Evolutionary conservation across 192 early-diverging fungal species (phyloP).

Genomic region (Podila minutissima): DNA sequence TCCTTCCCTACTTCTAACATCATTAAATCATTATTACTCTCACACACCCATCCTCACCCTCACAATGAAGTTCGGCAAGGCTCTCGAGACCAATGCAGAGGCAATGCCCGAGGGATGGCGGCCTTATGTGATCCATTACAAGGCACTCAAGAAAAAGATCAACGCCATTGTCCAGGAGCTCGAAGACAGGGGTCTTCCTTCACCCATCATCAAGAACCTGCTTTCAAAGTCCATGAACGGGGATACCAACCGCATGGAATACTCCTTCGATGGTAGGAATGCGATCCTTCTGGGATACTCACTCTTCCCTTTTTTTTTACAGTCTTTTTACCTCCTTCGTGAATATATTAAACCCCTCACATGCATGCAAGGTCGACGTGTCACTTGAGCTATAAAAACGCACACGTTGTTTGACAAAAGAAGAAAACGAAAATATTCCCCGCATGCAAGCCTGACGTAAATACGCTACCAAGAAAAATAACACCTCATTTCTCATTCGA

Average conservation of each 20-base stretch:
- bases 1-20: neutral
- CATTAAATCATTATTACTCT: neutral
- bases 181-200: slow-evolving; percentile 58
- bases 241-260: slow-evolving; percentile 43
- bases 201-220: slow-evolving; percentile 33
- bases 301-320: neutral
- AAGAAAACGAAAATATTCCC: no score
- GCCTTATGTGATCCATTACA: slow-evolving; percentile 81
- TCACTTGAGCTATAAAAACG: no score
- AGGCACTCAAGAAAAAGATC: slow-evolving; percentile 77
- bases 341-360: neutral
- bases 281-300: neutral
- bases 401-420: no score
- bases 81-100: slow-evolving; percentile 71
- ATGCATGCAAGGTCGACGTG: no score
- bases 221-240: slow-evolving; percentile 28
- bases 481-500: neutral
- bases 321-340: neutral
- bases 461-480: neutral
- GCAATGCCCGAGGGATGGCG: slow-evolving; percentile 77
- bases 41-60: neutral
- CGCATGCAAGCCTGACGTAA: neutral
- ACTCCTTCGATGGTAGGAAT: slow-evolving; percentile 35
- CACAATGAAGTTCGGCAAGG: slow-evolving; percentile 81
- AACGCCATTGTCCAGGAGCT: slow-evolving; percentile 76